Evolutionary conservation across 1,139 yeast genomes (phyloP).

Genomic region (Pichia terricola): DNA sequence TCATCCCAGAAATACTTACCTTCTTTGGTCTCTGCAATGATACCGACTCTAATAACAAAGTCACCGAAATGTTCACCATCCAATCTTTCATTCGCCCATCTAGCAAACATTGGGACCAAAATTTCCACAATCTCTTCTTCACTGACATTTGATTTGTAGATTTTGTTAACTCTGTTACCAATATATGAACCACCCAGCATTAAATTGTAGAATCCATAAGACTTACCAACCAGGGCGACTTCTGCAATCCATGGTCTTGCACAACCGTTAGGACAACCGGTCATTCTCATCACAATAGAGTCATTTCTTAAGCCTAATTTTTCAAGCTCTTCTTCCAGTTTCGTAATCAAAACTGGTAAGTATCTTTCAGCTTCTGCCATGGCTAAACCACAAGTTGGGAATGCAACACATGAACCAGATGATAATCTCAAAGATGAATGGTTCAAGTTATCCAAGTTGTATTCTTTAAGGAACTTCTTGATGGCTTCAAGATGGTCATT

Average conservation of each 20-base stretch:
- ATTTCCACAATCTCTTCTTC: conserved; percentile 79
- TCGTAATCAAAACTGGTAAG: conserved; percentile 71
- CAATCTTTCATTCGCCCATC: conserved; percentile 86
- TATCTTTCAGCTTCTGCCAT: conserved; percentile 98
- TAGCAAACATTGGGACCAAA: conserved; percentile 78
- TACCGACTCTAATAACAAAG: conserved; percentile 75
- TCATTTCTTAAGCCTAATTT: conserved; percentile 92
- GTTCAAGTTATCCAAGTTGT: conserved; percentile 76
- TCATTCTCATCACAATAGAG: conserved; percentile 94
- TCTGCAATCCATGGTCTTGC: conserved; percentile 98
- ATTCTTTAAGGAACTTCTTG: conserved; percentile 56
- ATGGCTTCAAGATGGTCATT: conserved; percentile 58
- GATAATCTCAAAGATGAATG: conserved; percentile 72
- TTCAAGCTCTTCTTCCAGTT: conserved; percentile 76
- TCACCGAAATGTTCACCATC: conserved; percentile 97
- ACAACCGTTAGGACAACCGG: conserved; percentile 99
- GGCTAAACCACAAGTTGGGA: conserved; percentile 98
- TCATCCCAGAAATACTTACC: conserved; percentile 95
- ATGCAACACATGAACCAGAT: conserved; percentile 95
- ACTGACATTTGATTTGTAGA: conserved; percentile 78
- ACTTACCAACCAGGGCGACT: conserved; percentile 92
- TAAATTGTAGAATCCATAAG: conserved; percentile 85
- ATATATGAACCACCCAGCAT: conserved; percentile 96
- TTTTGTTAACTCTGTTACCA: conserved; percentile 88
- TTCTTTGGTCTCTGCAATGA: conserved; percentile 79